Base-by-base conservation (phyloP, 1,284 basidiomycete genomes). In the Moesziomyces antarcticus region DNA sequence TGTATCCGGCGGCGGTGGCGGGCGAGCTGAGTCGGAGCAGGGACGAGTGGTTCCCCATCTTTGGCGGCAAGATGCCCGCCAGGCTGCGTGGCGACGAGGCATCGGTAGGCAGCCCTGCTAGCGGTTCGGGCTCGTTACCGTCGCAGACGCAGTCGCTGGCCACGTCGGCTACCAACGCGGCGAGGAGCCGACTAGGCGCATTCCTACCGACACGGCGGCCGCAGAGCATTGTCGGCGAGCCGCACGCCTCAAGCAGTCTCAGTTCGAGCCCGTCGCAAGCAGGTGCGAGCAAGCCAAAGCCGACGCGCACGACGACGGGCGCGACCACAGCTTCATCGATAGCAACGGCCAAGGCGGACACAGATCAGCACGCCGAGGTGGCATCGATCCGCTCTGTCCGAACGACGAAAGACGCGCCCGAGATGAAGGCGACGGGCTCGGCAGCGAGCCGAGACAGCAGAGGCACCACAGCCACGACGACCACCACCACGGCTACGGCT, bases 1-100 rank as follows among this genome's bases (percentile, higher is more conserved):
- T 98, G 5, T 99, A 93, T 83, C 93, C 94, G 0, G 88, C 91
- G 48, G 87, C 87, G 18, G 89, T 99, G 2, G 89, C 94, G 0
- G 96, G 96, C 5, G 87, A 91, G 33, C 85, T 98, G 13, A 87
- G 90, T 14, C 88, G 91, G 0, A 88, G 90, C 16, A 88, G 85
- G 37, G 82, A 90, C 1, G 86, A 88, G n/a, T 96, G 94, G 93
- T 91, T 95, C 81, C 86, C 88, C 3, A 85, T 96, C 9, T 98
- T 93, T 84, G 95, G 94, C 11, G 95, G 94, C 0, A 91, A 91
- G 53, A 75, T 64, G 27, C 70, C 70, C 3, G 58, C 56, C 27
- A 59, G 59, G 25, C 18, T 63, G 50, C 47, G 53, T 3, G 63
- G 61, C 35, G 52, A 63, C 14, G 51, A 47, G 8, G 66, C 56